Evolutionary conservation across 108 stramenopile species (phyloP).

Genomic region (Epithemia pelagica): DNA sequence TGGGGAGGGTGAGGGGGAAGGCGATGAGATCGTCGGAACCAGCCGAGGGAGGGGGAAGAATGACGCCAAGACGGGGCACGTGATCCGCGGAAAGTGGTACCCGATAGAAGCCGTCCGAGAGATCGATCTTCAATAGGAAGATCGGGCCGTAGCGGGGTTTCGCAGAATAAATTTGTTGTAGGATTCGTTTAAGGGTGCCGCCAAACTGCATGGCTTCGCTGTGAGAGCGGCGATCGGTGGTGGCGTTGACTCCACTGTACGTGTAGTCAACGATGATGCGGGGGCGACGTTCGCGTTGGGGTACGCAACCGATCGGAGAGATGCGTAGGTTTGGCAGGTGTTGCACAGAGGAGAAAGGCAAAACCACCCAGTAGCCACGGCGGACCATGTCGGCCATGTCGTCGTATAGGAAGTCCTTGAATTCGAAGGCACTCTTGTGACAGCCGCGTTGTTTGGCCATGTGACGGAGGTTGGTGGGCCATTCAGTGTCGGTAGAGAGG

Average conservation of each 20-base stretch:
- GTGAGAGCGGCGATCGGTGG: conserved; percentile 10
- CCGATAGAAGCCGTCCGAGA: conserved; percentile 25
- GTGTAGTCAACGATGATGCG: conserved; percentile 22
- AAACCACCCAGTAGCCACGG: neutral
- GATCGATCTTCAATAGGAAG: conserved; percentile 11
- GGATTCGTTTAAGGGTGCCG: conserved; percentile 13
- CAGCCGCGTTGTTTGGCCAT: neutral
- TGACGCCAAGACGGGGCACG: conserved; percentile 24
- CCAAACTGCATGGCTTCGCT: conserved; percentile 24
- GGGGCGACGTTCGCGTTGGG: conserved; percentile 9
- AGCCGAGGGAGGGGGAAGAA: conserved; percentile 9
- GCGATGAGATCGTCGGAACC: neutral
- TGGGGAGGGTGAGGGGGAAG: neutral
- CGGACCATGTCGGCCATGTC: neutral
- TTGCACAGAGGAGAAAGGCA: neutral
- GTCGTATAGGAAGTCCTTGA: neutral
- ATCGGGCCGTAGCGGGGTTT: conserved; percentile 10
- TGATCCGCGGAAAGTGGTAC: conserved; percentile 4
- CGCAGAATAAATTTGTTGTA: conserved; percentile 9
- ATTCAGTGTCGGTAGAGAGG: neutral
- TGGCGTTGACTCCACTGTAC: conserved; percentile 14
- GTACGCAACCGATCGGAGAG: neutral
- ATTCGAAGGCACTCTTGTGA: neutral
- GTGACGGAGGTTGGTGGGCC: neutral
- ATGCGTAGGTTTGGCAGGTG: neutral